Percentiles rank a stretch among this genome's conserved stretches.
Conservation (phyloP, 495 filamentous ascomycete species). For the Delitschia confertaspora region DNA sequence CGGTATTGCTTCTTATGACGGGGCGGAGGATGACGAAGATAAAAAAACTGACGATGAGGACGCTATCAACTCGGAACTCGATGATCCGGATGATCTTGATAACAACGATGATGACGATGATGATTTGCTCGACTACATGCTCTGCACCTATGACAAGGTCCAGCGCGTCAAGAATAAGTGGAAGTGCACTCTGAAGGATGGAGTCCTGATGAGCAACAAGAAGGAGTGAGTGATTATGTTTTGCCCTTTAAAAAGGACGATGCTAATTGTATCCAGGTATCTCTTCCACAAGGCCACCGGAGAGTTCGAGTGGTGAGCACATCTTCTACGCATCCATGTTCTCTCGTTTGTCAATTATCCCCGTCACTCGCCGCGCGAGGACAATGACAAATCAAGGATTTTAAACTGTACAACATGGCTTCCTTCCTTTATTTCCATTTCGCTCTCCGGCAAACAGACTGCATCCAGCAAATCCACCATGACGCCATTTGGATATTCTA, state of each 20-base stretch:
- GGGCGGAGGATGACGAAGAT: constrained; percentile 49
- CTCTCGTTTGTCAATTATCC: no score
- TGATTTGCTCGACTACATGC: constrained; percentile 68
- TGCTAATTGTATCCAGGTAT: constrained; percentile 49
- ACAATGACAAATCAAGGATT: no score
- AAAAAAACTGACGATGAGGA: constrained; percentile 72
- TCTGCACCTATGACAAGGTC: constrained; percentile 99
- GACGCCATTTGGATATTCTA: no score
- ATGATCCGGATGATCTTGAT: constrained; percentile 75
- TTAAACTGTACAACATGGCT: no score
- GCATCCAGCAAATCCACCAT: no score
- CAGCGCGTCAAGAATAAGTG: constrained; percentile 99
- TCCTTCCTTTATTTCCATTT: no score
- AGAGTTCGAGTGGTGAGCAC: constrained; percentile 98
- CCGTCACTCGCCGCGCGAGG: no score
- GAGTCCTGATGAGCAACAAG: constrained; percentile 79
- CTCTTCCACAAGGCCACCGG: constrained; percentile 96
- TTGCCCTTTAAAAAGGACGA: background rate
- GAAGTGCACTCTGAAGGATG: constrained; percentile 98
- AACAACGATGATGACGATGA: constrained; percentile 75
- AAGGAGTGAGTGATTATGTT: constrained; percentile 57
- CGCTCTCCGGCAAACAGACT: no score
- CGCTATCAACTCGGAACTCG: constrained; percentile 96
- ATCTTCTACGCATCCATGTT: no score
- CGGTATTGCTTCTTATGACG: constrained; percentile 54